Percentiles rank a stretch among this genome's conserved stretches.
These are phyloP conservation scores for Phoma sp. DNA, from an alignment of 2,329 filamentous ascomycete species.

Conservation along the genomic window DNA sequence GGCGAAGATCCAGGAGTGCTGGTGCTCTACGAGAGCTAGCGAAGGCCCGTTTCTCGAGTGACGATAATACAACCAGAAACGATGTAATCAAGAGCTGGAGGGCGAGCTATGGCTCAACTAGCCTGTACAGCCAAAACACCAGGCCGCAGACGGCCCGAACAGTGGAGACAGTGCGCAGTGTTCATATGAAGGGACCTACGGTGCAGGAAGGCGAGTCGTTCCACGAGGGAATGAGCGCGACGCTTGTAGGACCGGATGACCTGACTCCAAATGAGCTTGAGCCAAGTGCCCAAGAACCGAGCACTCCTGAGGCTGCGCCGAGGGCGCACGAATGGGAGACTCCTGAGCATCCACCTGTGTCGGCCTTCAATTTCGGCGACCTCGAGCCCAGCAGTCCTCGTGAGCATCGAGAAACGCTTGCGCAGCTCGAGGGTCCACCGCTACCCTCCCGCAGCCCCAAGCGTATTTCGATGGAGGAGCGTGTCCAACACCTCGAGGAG, in stretches of 20 bases:
- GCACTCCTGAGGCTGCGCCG: conserved; percentile 16
- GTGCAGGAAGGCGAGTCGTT: conserved; percentile 29
- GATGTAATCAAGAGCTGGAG: conserved; percentile 49
- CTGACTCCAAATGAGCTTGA: conserved; percentile 19
- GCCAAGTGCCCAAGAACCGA: conserved; percentile 16
- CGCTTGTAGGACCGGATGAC: conserved; percentile 31
- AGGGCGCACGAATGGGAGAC: conserved; percentile 17
- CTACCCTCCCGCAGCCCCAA: conserved; percentile 21
- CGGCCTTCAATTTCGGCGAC: conserved; percentile 49
- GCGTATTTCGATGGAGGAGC: conserved; percentile 44
- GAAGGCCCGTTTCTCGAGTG: conserved; percentile 31
- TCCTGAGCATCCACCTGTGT: conserved; percentile 30
- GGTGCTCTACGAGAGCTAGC: conserved; percentile 46
- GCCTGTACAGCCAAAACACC: conserved; percentile 38
- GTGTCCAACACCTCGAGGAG: conserved; percentile 42
- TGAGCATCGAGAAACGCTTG: conserved; percentile 6
- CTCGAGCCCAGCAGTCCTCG: conserved; percentile 30
- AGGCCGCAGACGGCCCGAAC: conserved; percentile 45
- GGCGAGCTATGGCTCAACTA: conserved; percentile 42
- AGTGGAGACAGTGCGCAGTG: conserved; percentile 40
- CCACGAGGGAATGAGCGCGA: conserved; percentile 32
- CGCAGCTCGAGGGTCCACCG: conserved; percentile 21
- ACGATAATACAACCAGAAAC: conserved; percentile 36
- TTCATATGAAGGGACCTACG: conserved; percentile 29
- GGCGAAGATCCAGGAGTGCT: conserved; percentile 48